Evolutionary conservation across 306 rosid species (phyloP).

Genomic region (Cucumis hystrix): DNA sequence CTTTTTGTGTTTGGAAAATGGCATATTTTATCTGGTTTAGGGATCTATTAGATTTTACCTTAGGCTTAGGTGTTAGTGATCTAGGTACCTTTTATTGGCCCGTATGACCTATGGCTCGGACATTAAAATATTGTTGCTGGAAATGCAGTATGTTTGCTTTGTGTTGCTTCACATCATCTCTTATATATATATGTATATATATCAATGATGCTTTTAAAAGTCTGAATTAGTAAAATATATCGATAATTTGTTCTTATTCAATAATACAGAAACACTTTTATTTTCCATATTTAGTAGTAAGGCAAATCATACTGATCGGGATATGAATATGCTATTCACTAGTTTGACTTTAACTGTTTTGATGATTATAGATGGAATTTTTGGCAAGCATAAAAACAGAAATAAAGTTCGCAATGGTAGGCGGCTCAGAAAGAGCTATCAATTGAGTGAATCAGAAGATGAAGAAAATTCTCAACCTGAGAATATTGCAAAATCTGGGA

Average conservation of each 20-base stretch:
- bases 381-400: slow-evolving; percentile 19
- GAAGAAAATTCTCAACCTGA: slow-evolving; percentile 20
- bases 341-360: neutral
- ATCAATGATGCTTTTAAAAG: neutral
- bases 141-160: neutral
- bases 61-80: neutral
- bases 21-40: neutral
- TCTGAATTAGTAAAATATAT: neutral
- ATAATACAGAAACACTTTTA: neutral
- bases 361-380: slow-evolving; percentile 25
- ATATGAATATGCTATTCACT: neutral
- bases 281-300: neutral
- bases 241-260: neutral
- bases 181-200: neutral
- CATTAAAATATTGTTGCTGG: neutral
- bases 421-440: slow-evolving; percentile 45
- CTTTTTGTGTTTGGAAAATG: neutral
- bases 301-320: neutral
- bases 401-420: slow-evolving; percentile 13
- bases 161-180: neutral
- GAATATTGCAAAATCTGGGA: neutral
- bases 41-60: neutral
- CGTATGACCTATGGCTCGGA: neutral
- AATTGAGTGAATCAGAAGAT: slow-evolving; percentile 39
- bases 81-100: neutral